Conservation (phyloP, 176 grass and related monocot species). For the Bothriochloa decipiens region DNA sequence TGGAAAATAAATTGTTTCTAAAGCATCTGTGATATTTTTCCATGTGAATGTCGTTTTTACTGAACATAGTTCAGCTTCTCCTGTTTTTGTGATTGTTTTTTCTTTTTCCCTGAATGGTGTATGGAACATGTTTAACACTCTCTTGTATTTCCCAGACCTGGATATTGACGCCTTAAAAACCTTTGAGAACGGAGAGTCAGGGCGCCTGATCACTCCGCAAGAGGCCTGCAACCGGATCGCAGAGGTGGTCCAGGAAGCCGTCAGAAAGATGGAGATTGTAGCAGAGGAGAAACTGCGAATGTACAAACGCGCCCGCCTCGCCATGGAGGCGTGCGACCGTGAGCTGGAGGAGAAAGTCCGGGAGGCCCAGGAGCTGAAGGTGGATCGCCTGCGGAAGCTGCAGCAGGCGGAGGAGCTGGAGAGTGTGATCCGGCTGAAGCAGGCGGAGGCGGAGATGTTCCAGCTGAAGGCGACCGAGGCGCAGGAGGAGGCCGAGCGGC, state of each 20-base stretch:
- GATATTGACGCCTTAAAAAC: conserved; percentile 60
- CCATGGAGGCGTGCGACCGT: conserved; percentile 54
- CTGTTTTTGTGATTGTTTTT: neutral
- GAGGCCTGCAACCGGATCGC: conserved; percentile 77
- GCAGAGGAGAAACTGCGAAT: conserved; percentile 71
- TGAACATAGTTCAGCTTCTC: neutral
- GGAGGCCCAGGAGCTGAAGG: conserved; percentile 53
- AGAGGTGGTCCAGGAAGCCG: conserved; percentile 82
- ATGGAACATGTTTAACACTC: neutral
- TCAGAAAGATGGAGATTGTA: conserved; percentile 74
- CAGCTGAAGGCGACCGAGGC: conserved; percentile 85
- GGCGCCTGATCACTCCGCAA: conserved; percentile 71
- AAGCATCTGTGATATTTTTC: no score
- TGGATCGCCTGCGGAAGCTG: conserved; percentile 50
- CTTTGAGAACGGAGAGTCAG: conserved; percentile 57
- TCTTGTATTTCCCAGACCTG: conserved; percentile 52
- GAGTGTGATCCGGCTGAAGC: conserved; percentile 73
- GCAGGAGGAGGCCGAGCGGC: conserved; percentile 71
- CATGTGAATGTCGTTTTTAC: neutral
- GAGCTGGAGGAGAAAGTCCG: conserved; percentile 77
- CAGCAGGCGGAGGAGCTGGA: conserved; percentile 83
- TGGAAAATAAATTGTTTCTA: no score
- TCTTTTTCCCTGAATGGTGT: neutral
- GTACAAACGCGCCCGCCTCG: conserved; percentile 58
- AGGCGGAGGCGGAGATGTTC: conserved; percentile 90